Base-by-base conservation (phyloP, 208 protist genomes). In the Acanthamoeba divionensis region DNA sequence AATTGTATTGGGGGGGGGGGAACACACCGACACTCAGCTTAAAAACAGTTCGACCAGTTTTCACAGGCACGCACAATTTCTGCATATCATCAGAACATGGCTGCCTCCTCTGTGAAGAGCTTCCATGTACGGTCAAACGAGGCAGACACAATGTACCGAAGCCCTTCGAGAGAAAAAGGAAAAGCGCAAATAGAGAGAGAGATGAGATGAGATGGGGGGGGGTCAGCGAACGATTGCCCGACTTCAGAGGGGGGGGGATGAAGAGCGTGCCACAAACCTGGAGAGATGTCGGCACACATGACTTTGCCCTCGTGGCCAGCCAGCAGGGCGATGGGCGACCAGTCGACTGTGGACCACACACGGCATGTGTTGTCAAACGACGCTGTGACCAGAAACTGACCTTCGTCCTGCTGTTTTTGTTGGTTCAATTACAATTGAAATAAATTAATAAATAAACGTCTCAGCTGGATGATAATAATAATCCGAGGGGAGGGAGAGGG, bases 231-330 rank as follows among this genome's bases (percentile, higher is more conserved):
- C n/a, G n/a, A n/a, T n/a, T n/a, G n/a, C n/a, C n/a, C n/a, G n/a
- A n/a, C n/a, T n/a, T n/a, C n/a, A n/a, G n/a, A n/a, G n/a, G n/a
- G n/a, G n/a, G n/a, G n/a, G n/a, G n/a, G n/a, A n/a, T n/a, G n/a
- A n/a, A n/a, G n/a, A n/a, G n/a, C n/a, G n/a, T n/a, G n/a, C n/a
- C n/a, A 21, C 18, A 31, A 41, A 67, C 62, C n/a, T 7, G 65
- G 71, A 15, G 71, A 48, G 29, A 82, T 82, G 71, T 82, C 71
- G 6, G 47, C 71, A 33, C 71, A 48, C 15, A 82, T 26, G 26
- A 82, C 71, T 31, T 82, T 82, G 45, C 71, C 71, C 47, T 82
- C 71, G 47, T 82, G 71, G 44, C 71, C 71, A 2, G 71, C 36
- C 1, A 82, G 71, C 7, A 48, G 52, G 41, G 71, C 41, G 71